phyloP scores from a whole-genome alignment of 1,139 yeast genomes.

The Suhomyces bokatorum region DNA sequence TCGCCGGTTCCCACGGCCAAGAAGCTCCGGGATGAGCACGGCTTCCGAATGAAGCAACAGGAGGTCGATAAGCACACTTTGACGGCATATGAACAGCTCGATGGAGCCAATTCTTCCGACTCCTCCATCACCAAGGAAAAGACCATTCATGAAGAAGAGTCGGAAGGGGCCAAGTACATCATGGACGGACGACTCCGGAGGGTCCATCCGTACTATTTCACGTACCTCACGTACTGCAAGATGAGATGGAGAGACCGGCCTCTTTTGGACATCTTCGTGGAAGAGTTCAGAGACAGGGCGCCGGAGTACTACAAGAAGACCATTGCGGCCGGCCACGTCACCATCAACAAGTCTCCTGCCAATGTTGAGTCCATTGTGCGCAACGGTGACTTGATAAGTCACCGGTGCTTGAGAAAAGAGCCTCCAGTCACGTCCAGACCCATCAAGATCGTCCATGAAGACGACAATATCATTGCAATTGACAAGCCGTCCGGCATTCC shows the following conservation, averaged over 20 bases:
- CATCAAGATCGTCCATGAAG: conserved; percentile 73
- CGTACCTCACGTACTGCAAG: conserved; percentile 89
- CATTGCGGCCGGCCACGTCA: conserved; percentile 71
- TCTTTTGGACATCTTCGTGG: conserved; percentile 73
- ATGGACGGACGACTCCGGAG: conserved; percentile 65
- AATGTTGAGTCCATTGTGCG: conserved; percentile 62
- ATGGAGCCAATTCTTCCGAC: conserved; percentile 32
- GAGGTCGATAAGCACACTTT: conserved; percentile 42
- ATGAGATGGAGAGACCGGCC: conserved; percentile 85
- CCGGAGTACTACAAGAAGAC: conserved; percentile 67
- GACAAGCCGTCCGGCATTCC: conserved; percentile 97
- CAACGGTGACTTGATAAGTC: conserved; percentile 85
- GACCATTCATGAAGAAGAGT: conserved; percentile 56
- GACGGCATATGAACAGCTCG: conserved; percentile 45
- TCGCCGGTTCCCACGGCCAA: conserved; percentile 6
- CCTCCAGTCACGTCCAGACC: conserved; percentile 79
- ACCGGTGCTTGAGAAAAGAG: conserved; percentile 85
- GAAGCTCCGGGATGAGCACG: conserved; percentile 45
- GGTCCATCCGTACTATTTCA: conserved; percentile 83
- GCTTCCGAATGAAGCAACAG: conserved; percentile 51
- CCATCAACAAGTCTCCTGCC: conserved; percentile 67
- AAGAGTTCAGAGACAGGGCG: conserved; percentile 83
- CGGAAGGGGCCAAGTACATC: conserved; percentile 51
- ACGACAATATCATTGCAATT: conserved; percentile 77
- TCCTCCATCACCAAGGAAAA: conserved; percentile 31